These are phyloP conservation scores for Laguncularia racemosa DNA, from an alignment of 345 rosid species.

Conservation along the genomic window DNA sequence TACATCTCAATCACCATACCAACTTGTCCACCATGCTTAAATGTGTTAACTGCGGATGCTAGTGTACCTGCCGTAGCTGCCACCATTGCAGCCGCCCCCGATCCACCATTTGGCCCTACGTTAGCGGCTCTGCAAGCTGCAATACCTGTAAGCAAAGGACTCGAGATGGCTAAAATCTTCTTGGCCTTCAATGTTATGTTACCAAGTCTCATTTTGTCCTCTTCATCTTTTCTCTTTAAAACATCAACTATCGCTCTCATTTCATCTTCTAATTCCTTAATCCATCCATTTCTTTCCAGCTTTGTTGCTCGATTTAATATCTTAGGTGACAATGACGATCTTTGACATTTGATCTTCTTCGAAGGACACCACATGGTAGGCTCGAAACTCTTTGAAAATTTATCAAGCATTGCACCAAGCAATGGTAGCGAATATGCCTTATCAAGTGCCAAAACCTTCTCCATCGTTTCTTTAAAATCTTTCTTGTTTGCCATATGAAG, in stretches of 20 bases:
- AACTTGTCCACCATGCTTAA: constrained; percentile 4
- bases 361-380: constrained; percentile 32
- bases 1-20: constrained; percentile 18
- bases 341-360: background rate
- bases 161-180: background rate
- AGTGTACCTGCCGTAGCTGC: background rate
- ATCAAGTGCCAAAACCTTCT: constrained; percentile 24
- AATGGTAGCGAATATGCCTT: constrained; percentile 33
- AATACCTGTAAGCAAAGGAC: constrained; percentile 1
- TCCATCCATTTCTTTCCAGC: constrained; percentile 23
- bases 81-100: background rate
- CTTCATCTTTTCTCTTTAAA: constrained; percentile 28
- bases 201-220: constrained; percentile 33
- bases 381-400: constrained; percentile 21
- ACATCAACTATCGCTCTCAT: constrained; percentile 31
- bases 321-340: background rate
- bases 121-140: background rate
- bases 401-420: constrained; percentile 29
- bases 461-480: constrained; percentile 18
- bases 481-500: too few species aligned
- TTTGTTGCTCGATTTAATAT: too few species aligned
- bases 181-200: constrained; percentile 3
- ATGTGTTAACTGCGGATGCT: background rate
- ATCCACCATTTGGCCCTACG: background rate
- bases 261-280: constrained; percentile 21